These are phyloP conservation scores for Cladophialophora carrionii DNA, from an alignment of 2,329 filamentous ascomycete species.

Conservation along the genomic window DNA sequence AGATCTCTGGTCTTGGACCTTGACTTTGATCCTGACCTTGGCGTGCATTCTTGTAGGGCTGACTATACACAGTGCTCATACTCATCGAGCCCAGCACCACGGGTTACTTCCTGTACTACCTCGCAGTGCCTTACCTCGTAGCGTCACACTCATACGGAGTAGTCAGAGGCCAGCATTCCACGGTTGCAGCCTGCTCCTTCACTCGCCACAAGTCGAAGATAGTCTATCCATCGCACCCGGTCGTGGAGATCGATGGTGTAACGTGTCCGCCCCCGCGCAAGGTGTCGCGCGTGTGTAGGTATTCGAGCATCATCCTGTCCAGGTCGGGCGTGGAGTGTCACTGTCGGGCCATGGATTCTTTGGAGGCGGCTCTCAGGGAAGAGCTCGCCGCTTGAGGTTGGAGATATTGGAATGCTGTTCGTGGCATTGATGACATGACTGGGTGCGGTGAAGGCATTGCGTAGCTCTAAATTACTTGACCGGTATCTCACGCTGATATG, in stretches of 20 bases:
- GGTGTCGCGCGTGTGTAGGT: slow-evolving; percentile 18
- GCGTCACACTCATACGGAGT: no score
- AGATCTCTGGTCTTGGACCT: no score
- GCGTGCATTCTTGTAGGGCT: no score
- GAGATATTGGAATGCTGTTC: not conserved
- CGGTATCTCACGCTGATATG: no score
- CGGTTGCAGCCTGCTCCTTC: not conserved
- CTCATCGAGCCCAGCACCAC: no score
- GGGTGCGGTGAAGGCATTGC: not conserved
- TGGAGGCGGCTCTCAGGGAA: not conserved
- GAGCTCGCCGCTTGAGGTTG: not conserved
- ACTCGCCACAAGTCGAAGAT: slow-evolving; percentile 6
- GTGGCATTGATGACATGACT: not conserved
- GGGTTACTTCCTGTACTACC: no score
- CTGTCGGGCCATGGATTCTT: not conserved
- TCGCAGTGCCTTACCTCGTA: no score
- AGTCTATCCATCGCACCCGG: slow-evolving; percentile 16
- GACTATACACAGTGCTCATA: no score
- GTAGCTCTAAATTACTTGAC: not conserved
- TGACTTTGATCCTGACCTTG: no score
- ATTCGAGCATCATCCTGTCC: slow-evolving; percentile 20
- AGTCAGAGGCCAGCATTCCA: not conserved
- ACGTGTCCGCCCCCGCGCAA: slow-evolving; percentile 13
- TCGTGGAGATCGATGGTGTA: slow-evolving; percentile 21
- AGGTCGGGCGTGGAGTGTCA: slow-evolving; percentile 10